Evolutionary conservation across 257 asterid genomes (phyloP), one percentile per base, ranked within the genome.

Genomic region (Nemophila menziesii): DNA sequence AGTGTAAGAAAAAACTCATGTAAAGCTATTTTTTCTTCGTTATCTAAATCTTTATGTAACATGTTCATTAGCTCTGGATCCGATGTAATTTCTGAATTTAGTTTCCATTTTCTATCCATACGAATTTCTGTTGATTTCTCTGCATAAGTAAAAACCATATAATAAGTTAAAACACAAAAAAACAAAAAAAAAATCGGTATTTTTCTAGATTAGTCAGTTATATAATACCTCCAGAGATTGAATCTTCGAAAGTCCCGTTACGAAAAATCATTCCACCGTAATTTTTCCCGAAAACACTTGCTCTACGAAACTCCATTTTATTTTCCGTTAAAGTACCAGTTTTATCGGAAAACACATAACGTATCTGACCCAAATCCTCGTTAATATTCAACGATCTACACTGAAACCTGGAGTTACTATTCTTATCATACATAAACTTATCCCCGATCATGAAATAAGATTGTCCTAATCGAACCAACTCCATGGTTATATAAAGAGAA

Each of bases 401-500:
- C 73, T 85, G 99, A 55, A 90, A 90, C 75, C 93, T 75, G n/a
- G 99, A 85, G 52, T 70, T 51, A 54, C 77, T 68, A 67, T 56
- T 59, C 51, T 62, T 62, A 21, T 82, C 94, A 54, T 76, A 81
- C 99, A 81, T 85, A 55, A 84, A 84, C 54, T 47, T 65, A 59
- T 90, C 99, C 39, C 93, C 94, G 58, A 85, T 90, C 99, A 90
- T 85, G 73, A 85, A 90, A 71, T 85, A 90, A 18, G 99, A 85
- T 51, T 90, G 96, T 51, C 99, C 99, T 78, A 90, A 57, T 56
- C 99, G 79, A 41, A 90, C 99, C 68, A 90, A 65, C 84, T 90
- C 99, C 99, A 90, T 90, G 20, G 99, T 85, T 72, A 90, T 90
- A 60, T 90, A 90, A 24, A 90, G 86, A 49, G 99, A 85, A 60